Percentiles rank a stretch among this genome's conserved stretches.
phyloP scores from a whole-genome alignment of 2,329 filamentous ascomycete species.

The Nemania serpens region DNA sequence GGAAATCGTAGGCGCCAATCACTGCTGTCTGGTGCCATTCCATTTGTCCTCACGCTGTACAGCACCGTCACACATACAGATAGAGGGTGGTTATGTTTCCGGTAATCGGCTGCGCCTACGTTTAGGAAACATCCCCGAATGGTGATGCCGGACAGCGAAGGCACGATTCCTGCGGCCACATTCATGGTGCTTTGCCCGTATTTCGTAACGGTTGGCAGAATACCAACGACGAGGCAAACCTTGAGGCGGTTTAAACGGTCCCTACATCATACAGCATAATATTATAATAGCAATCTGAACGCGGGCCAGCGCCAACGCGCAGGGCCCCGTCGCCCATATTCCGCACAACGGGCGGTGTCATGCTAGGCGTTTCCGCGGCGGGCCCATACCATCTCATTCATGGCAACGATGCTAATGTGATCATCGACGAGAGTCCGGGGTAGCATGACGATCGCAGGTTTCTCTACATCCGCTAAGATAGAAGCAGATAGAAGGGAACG shows the following conservation, averaged over 20 bases:
- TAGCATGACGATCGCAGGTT: too few relatives aligned
- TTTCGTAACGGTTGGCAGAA: conserved; percentile 20
- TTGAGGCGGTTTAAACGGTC: conserved; percentile 4
- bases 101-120: conserved; percentile 25
- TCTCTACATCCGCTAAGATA: not conserved
- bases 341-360: too few relatives aligned
- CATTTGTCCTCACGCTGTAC: conserved; percentile 9
- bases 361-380: too few relatives aligned
- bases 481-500: not conserved
- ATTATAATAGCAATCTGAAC: not conserved
- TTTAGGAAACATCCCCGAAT: conserved; percentile 19
- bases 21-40: conserved; percentile 16
- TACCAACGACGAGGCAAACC: not conserved
- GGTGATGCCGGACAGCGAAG: conserved; percentile 27
- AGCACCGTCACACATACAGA: not conserved
- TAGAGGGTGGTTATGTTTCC: conserved; percentile 13
- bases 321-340: too few relatives aligned
- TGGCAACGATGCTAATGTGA: too few relatives aligned
- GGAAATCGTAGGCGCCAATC: conserved; percentile 14
- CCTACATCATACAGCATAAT: not conserved
- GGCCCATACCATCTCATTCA: too few relatives aligned
- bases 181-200: conserved; percentile 6
- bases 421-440: too few relatives aligned
- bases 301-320: not conserved
- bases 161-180: conserved; percentile 12